These are phyloP conservation scores for Cornus florida DNA, from an alignment of 148 eudicot genomes.

Conservation along the genomic window DNA sequence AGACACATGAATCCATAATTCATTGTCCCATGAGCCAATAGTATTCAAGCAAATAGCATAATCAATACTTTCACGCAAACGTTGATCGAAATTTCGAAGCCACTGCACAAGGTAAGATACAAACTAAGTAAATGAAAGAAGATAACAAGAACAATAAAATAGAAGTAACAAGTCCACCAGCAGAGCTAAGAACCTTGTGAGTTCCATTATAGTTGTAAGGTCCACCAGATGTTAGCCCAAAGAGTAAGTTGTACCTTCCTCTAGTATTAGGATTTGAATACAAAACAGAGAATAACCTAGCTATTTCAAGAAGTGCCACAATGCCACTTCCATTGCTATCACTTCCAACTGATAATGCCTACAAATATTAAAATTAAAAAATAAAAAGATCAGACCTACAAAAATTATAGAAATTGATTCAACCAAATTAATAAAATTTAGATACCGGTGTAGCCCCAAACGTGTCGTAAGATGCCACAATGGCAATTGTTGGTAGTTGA, in stretches of 20 bases:
- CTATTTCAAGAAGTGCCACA: constrained; percentile 89
- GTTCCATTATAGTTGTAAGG: constrained; percentile 99
- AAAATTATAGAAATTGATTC: neutral
- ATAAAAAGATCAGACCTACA: constrained; percentile 9
- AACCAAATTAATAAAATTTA: constrained; percentile 19
- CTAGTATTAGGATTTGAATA: constrained; percentile 95
- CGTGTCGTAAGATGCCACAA: constrained; percentile 98
- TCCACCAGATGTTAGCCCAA: constrained; percentile 97
- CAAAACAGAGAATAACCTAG: constrained; percentile 76
- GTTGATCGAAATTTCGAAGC: constrained; percentile 97
- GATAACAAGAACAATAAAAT: constrained; percentile 1
- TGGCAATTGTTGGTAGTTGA: constrained; percentile 91
- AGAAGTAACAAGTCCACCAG: neutral
- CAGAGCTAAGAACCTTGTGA: constrained; percentile 58
- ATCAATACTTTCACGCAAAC: constrained; percentile 89
- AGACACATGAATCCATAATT: constrained; percentile 91
- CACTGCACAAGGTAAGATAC: constrained; percentile 52
- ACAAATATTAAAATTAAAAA: constrained; percentile 14
- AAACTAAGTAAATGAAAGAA: constrained; percentile 7
- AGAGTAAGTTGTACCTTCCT: constrained; percentile 93
- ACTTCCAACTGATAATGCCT: constrained; percentile 94
- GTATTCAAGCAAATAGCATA: constrained; percentile 94
- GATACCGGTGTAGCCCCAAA: constrained; percentile 97
- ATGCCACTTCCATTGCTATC: constrained; percentile 99
- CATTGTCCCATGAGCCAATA: constrained; percentile 72